A percentile compares a stretch with the other conserved stretches of the same genome.
Conservation (phyloP, 148 eudicot species). For the Beta vulgaris region DNA sequence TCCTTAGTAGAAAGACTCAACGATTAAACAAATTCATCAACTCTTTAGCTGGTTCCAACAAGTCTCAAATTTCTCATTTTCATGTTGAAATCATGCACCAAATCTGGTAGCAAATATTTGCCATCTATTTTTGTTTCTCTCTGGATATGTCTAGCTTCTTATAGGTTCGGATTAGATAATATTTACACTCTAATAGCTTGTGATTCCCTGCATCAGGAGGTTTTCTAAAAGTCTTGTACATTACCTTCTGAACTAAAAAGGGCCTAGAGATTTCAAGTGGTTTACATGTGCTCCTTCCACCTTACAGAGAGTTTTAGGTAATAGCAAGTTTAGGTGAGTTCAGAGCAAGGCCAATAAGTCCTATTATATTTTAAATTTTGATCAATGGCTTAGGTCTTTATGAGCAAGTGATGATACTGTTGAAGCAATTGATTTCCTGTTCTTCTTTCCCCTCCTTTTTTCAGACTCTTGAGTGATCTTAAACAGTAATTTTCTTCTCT, state of each 20-base stretch:
- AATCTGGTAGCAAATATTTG: background rate
- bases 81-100: background rate
- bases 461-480: background rate
- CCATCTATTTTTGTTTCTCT: background rate
- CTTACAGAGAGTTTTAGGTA: background rate
- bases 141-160: background rate
- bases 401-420: background rate
- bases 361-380: background rate
- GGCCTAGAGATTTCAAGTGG: background rate
- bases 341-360: background rate
- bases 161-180: background rate
- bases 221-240: background rate
- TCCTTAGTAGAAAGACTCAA: background rate
- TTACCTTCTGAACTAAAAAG: background rate
- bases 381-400: background rate
- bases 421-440: background rate
- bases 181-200: background rate
- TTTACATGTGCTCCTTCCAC: background rate
- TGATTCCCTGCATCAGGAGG: background rate
- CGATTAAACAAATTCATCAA: background rate
- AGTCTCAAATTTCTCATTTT: background rate
- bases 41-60: background rate
- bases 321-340: background rate
- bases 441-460: background rate
- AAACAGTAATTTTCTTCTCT: background rate